Percentiles rank a stretch among this genome's conserved stretches.
These are phyloP conservation scores for Uronychia setigera DNA, from an alignment of 73 alveolate genomes.

Conservation along the genomic window DNA sequence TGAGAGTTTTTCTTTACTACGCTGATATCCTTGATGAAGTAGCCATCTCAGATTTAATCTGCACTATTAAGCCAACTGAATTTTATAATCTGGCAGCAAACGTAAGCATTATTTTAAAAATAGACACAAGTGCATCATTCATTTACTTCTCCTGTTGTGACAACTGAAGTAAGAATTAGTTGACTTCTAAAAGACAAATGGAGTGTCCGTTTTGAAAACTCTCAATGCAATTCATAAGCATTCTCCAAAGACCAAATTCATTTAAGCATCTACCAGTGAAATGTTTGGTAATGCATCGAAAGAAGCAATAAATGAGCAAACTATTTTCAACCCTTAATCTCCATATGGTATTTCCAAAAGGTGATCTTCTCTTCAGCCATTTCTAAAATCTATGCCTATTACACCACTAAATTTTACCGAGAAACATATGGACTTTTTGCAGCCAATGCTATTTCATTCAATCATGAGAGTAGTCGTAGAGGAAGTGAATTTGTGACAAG, in stretches of 20 bases:
- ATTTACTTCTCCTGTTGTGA: neutral
- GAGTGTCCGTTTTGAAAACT: conserved; percentile 18
- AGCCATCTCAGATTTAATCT: neutral
- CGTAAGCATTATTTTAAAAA: neutral
- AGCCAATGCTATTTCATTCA: conserved; percentile 62
- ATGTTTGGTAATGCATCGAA: conserved; percentile 69
- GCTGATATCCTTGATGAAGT: neutral
- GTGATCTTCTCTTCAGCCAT: conserved; percentile 33
- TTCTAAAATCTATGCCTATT: conserved; percentile 64
- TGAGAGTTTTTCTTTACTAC: neutral
- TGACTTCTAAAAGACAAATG: conserved; percentile 14
- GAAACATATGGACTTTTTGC: conserved; percentile 38
- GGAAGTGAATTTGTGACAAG: conserved; percentile 47
- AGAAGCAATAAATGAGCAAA: conserved; percentile 32
- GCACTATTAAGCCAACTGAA: neutral
- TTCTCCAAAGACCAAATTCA: conserved; percentile 34
- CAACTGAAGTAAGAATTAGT: neutral
- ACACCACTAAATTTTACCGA: conserved; percentile 32
- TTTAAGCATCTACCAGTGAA: conserved; percentile 76
- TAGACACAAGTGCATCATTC: neutral
- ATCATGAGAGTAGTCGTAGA: conserved; percentile 77
- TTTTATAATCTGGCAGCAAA: neutral
- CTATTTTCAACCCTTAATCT: conserved; percentile 76
- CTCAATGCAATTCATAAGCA: neutral
- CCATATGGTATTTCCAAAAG: conserved; percentile 55